phyloP scores from a whole-genome alignment of 352 stramenopile species.

The Blastocystis sp. region DNA sequence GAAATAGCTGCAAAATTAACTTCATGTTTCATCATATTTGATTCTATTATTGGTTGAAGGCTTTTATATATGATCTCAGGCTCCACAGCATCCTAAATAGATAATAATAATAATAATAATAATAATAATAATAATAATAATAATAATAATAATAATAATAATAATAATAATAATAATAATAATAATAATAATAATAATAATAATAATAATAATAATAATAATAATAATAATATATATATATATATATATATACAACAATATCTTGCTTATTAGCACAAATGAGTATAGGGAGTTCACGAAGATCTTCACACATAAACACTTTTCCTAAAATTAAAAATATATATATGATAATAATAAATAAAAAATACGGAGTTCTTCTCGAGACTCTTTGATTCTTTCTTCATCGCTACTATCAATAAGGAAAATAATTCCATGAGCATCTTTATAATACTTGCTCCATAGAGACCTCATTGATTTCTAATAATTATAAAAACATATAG shows the following conservation, averaged over 20 bases:
- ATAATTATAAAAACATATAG: not conserved
- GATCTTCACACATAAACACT: no score
- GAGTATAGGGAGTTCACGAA: slow-evolving; percentile 54
- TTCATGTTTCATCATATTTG: no score
- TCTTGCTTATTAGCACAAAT: slow-evolving; percentile 63
- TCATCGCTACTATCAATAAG: slow-evolving; percentile 57
- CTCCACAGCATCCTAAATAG: slow-evolving; percentile 23
- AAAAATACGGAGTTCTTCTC: slow-evolving; percentile 51
- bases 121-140: no score
- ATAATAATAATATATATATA: not conserved
- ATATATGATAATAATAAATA: not conserved
- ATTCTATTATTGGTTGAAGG: no score
- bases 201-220: no score
- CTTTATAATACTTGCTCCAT: slow-evolving; percentile 67
- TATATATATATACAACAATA: slow-evolving; percentile 38
- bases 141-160: no score
- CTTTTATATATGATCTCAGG: slow-evolving; percentile 37
- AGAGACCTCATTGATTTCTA: slow-evolving; percentile 58
- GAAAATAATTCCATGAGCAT: slow-evolving; percentile 62
- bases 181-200: no score
- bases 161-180: no score
- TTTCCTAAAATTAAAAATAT: no score
- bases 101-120: no score
- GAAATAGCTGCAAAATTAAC: no score
- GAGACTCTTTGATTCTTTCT: slow-evolving; percentile 55